These are phyloP conservation scores for Geosmithia flava DNA, from an alignment of 2,329 filamentous ascomycete species.

Conservation along the genomic window DNA sequence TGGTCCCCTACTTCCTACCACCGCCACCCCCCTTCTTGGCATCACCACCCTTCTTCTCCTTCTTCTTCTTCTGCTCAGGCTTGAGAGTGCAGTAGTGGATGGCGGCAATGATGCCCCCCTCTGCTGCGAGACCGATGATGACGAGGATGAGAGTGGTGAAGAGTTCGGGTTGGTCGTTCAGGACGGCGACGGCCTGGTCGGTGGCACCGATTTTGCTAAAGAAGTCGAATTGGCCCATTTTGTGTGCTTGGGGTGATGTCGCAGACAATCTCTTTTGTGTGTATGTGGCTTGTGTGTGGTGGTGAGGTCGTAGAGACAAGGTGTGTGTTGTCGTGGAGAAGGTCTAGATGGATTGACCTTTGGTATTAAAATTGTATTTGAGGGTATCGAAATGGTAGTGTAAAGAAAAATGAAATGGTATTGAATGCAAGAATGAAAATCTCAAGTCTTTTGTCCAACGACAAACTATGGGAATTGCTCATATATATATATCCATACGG, in stretches of 20 bases:
- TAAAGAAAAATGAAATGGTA: too few species aligned
- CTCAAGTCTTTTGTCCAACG: too few species aligned
- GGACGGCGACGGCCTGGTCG: conserved; percentile 40
- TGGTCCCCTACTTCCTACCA: background rate
- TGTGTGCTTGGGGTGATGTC: background rate
- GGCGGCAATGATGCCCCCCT: conserved; percentile 38
- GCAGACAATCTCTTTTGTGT: background rate
- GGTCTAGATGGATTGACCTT: too few species aligned
- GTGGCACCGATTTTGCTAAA: conserved; percentile 45
- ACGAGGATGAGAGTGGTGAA: conserved; percentile 45
- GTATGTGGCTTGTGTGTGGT: background rate
- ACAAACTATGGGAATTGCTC: background rate
- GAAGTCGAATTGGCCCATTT: conserved; percentile 41
- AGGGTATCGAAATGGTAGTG: too few species aligned
- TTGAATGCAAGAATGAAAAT: too few species aligned
- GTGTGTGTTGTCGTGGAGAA: background rate
- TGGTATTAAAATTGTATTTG: too few species aligned
- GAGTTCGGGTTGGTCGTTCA: conserved; percentile 49
- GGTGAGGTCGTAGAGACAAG: background rate
- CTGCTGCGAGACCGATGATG: conserved; percentile 32
- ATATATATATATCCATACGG: background rate
- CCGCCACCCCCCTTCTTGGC: background rate
- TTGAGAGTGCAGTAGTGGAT: conserved; percentile 49
- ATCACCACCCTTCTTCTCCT: conserved; percentile 20
- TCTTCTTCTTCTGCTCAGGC: conserved; percentile 46